These are phyloP conservation scores for Dendrostoma leiphaemia DNA, from an alignment of 2,329 filamentous ascomycete species.

Conservation along the genomic window DNA sequence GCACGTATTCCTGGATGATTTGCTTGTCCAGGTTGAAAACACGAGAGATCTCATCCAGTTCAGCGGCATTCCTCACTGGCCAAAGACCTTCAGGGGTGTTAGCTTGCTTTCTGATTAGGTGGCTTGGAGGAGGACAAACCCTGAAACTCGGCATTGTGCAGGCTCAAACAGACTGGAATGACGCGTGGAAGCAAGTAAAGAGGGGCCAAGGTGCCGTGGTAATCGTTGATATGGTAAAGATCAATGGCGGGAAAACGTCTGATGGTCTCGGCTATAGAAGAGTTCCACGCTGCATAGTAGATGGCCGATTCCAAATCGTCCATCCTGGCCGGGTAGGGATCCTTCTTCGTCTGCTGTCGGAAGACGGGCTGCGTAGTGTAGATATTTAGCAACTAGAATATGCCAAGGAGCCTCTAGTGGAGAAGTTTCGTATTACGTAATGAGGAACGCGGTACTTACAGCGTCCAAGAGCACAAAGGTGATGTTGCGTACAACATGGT, in stretches of 20 bases:
- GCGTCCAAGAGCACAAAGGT: conserved; percentile 69
- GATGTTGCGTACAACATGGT: conserved; percentile 62
- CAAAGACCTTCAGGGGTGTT: too few species aligned
- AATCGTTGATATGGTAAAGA: conserved; percentile 39
- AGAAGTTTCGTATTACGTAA: too few species aligned
- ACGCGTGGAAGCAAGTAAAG: conserved; percentile 60
- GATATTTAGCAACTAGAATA: too few species aligned
- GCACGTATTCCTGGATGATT: too few species aligned
- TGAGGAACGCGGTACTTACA: too few species aligned
- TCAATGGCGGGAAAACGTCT: conserved; percentile 52
- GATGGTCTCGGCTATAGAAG: conserved; percentile 64
- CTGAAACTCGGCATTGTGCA: conserved; percentile 68
- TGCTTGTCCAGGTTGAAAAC: conserved; percentile 60
- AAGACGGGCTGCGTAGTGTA: too few species aligned
- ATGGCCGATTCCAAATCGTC: conserved; percentile 66
- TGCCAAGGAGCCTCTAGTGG: too few species aligned
- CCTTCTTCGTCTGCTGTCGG: conserved; percentile 57
- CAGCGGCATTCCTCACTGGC: conserved; percentile 61
- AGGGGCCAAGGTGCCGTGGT: conserved; percentile 46
- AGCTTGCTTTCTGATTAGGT: too few species aligned
- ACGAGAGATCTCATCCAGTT: conserved; percentile 59
- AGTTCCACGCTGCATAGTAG: conserved; percentile 70
- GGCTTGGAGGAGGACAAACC: too few species aligned
- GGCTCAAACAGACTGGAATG: conserved; percentile 59
- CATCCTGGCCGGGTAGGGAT: conserved; percentile 66